These are phyloP conservation scores for Cicer pinnatifidum DNA, from an alignment of 306 rosid species.

Conservation along the genomic window DNA sequence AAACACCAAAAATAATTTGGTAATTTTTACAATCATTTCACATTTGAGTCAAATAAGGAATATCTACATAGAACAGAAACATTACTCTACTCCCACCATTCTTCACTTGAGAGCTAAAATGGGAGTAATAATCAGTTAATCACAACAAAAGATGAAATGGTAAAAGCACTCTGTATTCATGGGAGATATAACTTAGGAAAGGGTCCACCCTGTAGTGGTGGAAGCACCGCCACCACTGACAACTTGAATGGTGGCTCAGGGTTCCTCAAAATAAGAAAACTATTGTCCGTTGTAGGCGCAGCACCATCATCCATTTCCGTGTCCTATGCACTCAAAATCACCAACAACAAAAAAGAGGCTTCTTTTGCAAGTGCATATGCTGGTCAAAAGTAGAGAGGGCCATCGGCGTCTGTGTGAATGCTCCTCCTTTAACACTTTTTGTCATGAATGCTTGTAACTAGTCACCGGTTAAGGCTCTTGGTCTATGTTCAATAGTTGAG, in stretches of 20 bases:
- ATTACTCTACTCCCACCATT: background rate
- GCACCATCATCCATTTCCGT: slow-evolving; percentile 12
- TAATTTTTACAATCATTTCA: background rate
- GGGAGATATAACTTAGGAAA: background rate
- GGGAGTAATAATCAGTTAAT: background rate
- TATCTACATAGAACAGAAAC: background rate
- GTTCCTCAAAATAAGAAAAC: slow-evolving; percentile 37
- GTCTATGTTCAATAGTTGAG: slow-evolving; percentile 74
- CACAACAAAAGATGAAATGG: background rate
- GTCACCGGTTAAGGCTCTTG: slow-evolving; percentile 86
- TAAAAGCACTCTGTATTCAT: background rate
- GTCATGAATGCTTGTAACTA: slow-evolving; percentile 46
- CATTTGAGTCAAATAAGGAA: background rate
- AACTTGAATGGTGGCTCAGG: slow-evolving; percentile 36
- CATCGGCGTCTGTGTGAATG: background rate
- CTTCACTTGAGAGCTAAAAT: background rate
- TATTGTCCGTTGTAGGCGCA: slow-evolving; percentile 18
- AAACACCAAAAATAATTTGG: too few species aligned
- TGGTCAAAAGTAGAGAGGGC: background rate
- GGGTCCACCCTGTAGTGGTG: background rate
- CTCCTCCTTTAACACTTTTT: background rate
- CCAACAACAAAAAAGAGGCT: slow-evolving; percentile 31
- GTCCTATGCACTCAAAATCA: slow-evolving; percentile 29
- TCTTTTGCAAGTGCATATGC: slow-evolving; percentile 50
- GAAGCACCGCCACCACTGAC: slow-evolving; percentile 46